Evolutionary conservation across 2,329 filamentous ascomycete genomes (phyloP).

Genomic region (Clonostachys rhizophaga): DNA sequence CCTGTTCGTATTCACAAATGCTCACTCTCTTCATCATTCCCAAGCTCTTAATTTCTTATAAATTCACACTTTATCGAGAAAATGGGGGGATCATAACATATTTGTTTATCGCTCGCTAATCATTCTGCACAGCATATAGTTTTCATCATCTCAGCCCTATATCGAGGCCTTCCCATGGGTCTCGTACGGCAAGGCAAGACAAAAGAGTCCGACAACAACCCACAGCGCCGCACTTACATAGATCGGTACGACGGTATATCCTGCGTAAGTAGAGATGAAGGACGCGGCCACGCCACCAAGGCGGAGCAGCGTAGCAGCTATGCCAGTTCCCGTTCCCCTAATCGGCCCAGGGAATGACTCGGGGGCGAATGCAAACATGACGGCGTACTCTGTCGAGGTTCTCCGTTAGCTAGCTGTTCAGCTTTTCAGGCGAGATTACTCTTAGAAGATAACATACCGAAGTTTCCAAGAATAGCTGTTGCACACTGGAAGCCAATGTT

Average conservation of each 20-base stretch:
- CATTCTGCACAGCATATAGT: no score
- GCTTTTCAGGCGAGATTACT: background rate
- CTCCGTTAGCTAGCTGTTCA: background rate
- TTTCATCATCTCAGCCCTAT: conserved; percentile 3
- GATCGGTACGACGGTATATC: conserved; percentile 35
- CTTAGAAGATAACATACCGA: conserved; percentile 12
- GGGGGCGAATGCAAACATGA: conserved; percentile 38
- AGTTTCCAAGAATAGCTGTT: conserved; percentile 30
- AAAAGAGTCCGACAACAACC: conserved; percentile 32
- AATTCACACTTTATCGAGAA: no score
- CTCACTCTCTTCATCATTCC: no score
- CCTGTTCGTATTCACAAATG: no score
- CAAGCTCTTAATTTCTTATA: no score
- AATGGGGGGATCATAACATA: no score
- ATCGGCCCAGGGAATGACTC: conserved; percentile 50
- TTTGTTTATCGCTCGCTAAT: no score
- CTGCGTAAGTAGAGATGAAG: conserved; percentile 33
- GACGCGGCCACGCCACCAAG: conserved; percentile 32
- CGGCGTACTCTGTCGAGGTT: conserved; percentile 7
- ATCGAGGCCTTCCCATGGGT: conserved; percentile 30
- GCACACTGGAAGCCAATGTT: conserved; percentile 28
- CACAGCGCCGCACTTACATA: conserved; percentile 38
- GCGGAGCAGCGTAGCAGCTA: conserved; percentile 30
- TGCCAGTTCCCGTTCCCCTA: conserved; percentile 45
- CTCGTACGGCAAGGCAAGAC: conserved; percentile 36